Evolutionary conservation across 177 flowering plant species (phyloP), one percentile per base, ranked within the genome.

Genomic region (Vitis hybrid): DNA sequence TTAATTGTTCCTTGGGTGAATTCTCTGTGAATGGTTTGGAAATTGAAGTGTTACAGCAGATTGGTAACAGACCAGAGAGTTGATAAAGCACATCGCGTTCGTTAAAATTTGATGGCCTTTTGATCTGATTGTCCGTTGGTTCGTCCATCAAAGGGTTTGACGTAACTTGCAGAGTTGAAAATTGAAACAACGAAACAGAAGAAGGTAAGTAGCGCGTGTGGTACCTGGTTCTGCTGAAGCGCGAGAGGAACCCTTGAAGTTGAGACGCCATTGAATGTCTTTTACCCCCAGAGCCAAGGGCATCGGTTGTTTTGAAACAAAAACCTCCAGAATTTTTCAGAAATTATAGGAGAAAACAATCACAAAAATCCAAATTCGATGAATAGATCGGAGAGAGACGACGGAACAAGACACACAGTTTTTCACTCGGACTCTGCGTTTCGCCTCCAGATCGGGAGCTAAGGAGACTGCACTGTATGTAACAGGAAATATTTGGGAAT

Each of bases 41-140:
- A 19, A 65, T 59, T 22, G 82, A 62, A 56, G 47, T 66, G 50
- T 58, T 54, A 19, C 44, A 64, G 56, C 65, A 65, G 33, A 84
- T 73, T 64, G 85, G 81, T 18, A 93, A 63, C 12, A 93, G 64
- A 49, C 83, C 79, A 7, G 90, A 79, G 52, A 93, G 91, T 71
- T 91, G 80, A 38, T 73, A 59, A 33, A 93, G 76, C 44, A 90
- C 82, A 17, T 71, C 71, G 3, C 71, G 77, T 62, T 93, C 97
- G 31, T 86, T 79, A 66, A 82, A 50, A 61, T 31, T 69, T 14
- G 73, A 11, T 51, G 24, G 59, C 59, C 7, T 50, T 7, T 54
- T 67, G 31, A 57, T 47, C 4, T 14, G 71, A 50, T 63, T 49
- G 8, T 60, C 67, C 11, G 51, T 28, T 31, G 66, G 56, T 17